Evolutionary conservation across 108 stramenopile species (phyloP).

Genomic region (Pseudonitzschia delicatissima): DNA sequence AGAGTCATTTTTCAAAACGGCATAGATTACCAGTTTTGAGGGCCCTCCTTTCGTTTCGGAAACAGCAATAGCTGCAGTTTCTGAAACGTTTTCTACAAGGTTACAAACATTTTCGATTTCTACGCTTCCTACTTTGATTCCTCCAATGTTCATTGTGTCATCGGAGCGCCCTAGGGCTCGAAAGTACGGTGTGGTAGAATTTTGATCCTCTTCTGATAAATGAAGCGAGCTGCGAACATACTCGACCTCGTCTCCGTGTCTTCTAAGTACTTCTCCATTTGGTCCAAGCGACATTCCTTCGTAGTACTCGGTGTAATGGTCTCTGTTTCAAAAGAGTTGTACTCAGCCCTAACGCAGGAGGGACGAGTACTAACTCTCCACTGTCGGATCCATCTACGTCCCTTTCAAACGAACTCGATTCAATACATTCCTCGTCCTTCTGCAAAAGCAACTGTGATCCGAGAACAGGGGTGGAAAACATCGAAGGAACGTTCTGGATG

Average conservation of each 20-base stretch:
- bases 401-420: conserved; percentile 8
- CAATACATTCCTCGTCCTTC: conserved; percentile 5
- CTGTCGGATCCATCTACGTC: conserved; percentile 9
- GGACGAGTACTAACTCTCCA: conserved; percentile 36
- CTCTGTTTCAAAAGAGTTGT: conserved; percentile 29
- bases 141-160: conserved; percentile 45
- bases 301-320: conserved; percentile 34
- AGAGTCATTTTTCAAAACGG: conserved; percentile 9
- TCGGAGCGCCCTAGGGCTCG: conserved; percentile 40
- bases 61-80: conserved; percentile 43
- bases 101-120: conserved; percentile 42
- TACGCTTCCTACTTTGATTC: conserved; percentile 35
- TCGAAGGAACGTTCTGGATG: conserved; percentile 36
- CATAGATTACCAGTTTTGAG: conserved; percentile 29
- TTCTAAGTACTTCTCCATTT: conserved; percentile 29
- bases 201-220: background rate
- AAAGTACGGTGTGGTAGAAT: conserved; percentile 25
- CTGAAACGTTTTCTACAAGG: conserved; percentile 21
- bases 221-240: conserved; percentile 22
- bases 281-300: conserved; percentile 32
- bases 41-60: conserved; percentile 31
- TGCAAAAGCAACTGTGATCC: conserved; percentile 29
- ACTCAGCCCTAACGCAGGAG: conserved; percentile 29
- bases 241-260: conserved; percentile 39
- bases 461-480: conserved; percentile 39